These are phyloP conservation scores for Trifolium subterraneum DNA, from an alignment of 306 rosid species.

Conservation along the genomic window DNA sequence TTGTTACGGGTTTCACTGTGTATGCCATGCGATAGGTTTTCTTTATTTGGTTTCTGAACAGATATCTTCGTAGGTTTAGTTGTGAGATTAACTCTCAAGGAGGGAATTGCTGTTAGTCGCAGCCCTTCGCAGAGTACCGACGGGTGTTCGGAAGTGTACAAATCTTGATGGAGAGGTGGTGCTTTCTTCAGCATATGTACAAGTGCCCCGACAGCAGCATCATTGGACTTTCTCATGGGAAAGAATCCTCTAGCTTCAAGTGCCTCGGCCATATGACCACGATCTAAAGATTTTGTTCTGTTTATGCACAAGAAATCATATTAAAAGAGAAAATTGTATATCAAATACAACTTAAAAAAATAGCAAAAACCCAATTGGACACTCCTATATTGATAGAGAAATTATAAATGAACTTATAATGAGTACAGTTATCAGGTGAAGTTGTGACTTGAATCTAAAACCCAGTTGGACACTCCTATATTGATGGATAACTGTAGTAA, in stretches of 20 bases:
- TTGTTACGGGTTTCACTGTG: slow-evolving; percentile 45
- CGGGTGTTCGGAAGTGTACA: slow-evolving; percentile 45
- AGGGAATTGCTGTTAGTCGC: neutral
- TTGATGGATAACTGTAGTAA: neutral
- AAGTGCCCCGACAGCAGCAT: slow-evolving; percentile 83
- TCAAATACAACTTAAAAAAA: neutral
- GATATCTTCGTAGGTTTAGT: neutral
- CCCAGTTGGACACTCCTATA: slow-evolving; percentile 11
- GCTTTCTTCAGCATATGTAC: slow-evolving; percentile 80
- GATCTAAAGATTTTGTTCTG: slow-evolving; percentile 65
- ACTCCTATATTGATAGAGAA: too few species aligned
- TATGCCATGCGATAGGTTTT: slow-evolving; percentile 37
- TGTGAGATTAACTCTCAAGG: slow-evolving; percentile 1
- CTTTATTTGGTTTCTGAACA: neutral
- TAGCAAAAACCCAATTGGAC: slow-evolving; percentile 4
- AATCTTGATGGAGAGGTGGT: slow-evolving; percentile 76
- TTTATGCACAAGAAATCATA: slow-evolving; percentile 26
- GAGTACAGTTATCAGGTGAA: neutral
- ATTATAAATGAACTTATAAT: slow-evolving; percentile 3
- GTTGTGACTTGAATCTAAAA: slow-evolving; percentile 3
- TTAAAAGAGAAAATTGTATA: slow-evolving; percentile 16
- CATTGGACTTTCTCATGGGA: slow-evolving; percentile 69
- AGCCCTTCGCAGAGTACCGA: neutral
- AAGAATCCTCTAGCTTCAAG: slow-evolving; percentile 61
- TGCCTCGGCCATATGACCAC: slow-evolving; percentile 47